Evolutionary conservation across 352 stramenopile genomes (phyloP).

Genomic region (Thalassiosira hispida): DNA sequence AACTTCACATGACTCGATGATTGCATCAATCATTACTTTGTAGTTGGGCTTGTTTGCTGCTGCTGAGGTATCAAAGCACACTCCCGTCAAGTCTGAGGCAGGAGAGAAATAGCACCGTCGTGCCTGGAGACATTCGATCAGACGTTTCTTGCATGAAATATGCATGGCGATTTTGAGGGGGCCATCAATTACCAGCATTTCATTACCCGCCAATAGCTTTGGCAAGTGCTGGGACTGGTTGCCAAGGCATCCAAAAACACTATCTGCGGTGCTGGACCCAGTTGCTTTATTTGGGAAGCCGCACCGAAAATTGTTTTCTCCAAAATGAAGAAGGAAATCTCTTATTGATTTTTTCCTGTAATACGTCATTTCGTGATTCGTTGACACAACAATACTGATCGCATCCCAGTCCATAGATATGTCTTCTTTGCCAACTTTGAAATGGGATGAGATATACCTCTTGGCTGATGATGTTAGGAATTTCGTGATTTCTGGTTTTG

Average conservation of each 20-base stretch:
- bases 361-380: background rate
- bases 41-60: constrained; percentile 5
- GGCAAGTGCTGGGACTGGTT: constrained; percentile 6
- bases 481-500: no score
- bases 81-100: background rate
- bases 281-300: background rate
- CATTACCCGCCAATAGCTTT: background rate
- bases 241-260: constrained; percentile 5
- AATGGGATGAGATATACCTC: no score
- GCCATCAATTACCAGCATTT: constrained; percentile 16
- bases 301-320: background rate
- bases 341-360: background rate
- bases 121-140: background rate
- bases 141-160: background rate
- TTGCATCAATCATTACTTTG: background rate
- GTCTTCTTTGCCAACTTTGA: no score
- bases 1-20: background rate
- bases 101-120: background rate
- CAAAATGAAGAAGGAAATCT: background rate
- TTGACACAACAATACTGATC: background rate
- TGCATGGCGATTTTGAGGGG: constrained; percentile 13
- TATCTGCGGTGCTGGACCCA: background rate
- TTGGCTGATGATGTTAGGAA: no score
- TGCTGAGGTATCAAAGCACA: background rate
- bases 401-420: background rate